These are phyloP conservation scores for Darksidea phi DNA, from an alignment of 495 filamentous ascomycete genomes.

Conservation along the genomic window DNA sequence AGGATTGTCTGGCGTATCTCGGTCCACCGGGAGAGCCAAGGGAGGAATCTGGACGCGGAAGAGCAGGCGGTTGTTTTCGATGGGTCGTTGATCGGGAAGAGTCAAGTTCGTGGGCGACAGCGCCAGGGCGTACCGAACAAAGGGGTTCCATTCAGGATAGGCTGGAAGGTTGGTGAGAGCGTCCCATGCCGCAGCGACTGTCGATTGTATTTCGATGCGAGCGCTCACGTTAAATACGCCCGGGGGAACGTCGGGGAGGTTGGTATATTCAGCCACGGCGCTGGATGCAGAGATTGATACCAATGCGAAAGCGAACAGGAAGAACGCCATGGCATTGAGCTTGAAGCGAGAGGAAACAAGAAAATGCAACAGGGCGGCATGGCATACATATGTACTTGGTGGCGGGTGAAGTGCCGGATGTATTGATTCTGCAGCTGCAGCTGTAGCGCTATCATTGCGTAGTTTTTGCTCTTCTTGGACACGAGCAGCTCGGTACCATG, in stretches of 20 bases:
- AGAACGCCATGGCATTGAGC: neutral
- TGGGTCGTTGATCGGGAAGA: conserved; percentile 8
- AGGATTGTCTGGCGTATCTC: conserved; percentile 22
- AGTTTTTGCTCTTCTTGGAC: too few relatives aligned
- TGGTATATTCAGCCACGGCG: conserved; percentile 11
- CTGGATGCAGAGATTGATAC: neutral
- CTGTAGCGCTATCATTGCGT: too few relatives aligned
- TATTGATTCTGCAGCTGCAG: too few relatives aligned
- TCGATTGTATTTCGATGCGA: conserved; percentile 19
- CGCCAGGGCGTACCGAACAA: conserved; percentile 22
- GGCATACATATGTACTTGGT: too few relatives aligned
- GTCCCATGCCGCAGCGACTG: conserved; percentile 7
- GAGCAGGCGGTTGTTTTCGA: conserved; percentile 9
- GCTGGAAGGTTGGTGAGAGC: conserved; percentile 20
- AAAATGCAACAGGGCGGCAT: too few relatives aligned
- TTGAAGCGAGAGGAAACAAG: neutral
- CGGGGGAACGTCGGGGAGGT: conserved; percentile 19
- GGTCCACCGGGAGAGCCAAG: conserved; percentile 23
- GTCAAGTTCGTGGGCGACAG: conserved; percentile 3
- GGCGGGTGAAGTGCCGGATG: too few relatives aligned
- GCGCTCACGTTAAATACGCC: conserved; percentile 28
- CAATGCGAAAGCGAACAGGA: neutral
- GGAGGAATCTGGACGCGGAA: conserved; percentile 28
- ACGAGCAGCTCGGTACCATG: too few relatives aligned
- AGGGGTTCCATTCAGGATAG: conserved; percentile 33